Evolutionary conservation across 345 rosid species (phyloP).

Genomic region (Aegle marmelos): DNA sequence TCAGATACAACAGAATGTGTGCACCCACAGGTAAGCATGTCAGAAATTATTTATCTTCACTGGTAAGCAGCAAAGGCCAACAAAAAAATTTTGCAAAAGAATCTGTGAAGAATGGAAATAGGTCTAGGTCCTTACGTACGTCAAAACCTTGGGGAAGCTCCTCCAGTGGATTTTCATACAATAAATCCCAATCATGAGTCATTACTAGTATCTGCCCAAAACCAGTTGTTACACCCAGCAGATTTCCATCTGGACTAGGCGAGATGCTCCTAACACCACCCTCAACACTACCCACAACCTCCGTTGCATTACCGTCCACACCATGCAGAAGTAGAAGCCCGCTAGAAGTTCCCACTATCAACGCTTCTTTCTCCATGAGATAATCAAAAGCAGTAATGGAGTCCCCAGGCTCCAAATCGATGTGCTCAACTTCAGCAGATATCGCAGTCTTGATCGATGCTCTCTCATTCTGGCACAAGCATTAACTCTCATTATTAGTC

Average conservation of each 20-base stretch:
- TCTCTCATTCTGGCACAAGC: constrained; percentile 47
- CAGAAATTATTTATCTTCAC: not conserved
- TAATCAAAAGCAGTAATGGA: constrained; percentile 72
- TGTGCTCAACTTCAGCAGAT: constrained; percentile 40
- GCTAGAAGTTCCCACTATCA: constrained; percentile 65
- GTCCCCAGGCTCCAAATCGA: constrained; percentile 71
- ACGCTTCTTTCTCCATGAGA: constrained; percentile 90
- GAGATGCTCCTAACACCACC: constrained; percentile 84
- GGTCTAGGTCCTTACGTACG: constrained; percentile 84
- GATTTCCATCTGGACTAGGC: constrained; percentile 88
- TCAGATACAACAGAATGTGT: not conserved
- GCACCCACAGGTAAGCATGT: not conserved
- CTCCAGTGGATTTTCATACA: constrained; percentile 66
- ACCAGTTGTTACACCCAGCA: constrained; percentile 65
- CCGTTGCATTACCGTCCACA: constrained; percentile 58
- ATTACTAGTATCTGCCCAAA: constrained; percentile 80
- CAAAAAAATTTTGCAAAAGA: not conserved
- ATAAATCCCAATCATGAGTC: constrained; percentile 96
- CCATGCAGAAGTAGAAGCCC: constrained; percentile 64
- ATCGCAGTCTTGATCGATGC: constrained; percentile 31
- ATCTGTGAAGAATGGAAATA: constrained; percentile 28
- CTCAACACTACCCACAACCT: constrained; percentile 76
- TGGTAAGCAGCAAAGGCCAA: not conserved
- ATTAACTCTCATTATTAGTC: constrained; percentile 7
- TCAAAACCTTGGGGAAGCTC: constrained; percentile 59